These are phyloP conservation scores for Nakazawaea siamensis DNA, from an alignment of 805 yeast species.

Conservation along the genomic window DNA sequence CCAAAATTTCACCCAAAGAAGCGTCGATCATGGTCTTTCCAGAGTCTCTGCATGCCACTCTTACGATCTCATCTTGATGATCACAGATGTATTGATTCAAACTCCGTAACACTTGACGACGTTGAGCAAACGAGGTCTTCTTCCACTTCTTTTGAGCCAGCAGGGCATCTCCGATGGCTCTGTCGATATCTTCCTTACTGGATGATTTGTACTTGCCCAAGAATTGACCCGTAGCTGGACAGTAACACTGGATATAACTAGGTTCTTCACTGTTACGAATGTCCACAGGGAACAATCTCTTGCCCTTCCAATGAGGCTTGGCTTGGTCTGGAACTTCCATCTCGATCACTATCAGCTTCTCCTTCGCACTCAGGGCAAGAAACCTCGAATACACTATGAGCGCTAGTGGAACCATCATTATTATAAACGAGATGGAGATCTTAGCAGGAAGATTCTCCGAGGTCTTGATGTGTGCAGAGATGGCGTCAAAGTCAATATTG, in stretches of 20 bases:
- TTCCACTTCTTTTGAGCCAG: conserved; percentile 47
- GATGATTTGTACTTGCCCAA: conserved; percentile 66
- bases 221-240: conserved; percentile 94
- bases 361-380: conserved; percentile 8
- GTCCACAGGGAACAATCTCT: conserved; percentile 57
- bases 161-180: conserved; percentile 42
- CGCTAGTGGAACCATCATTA: conserved; percentile 14
- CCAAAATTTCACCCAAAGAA: conserved; percentile 92
- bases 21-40: conserved; percentile 97
- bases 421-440: conserved; percentile 17
- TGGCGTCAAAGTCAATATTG: conserved; percentile 10
- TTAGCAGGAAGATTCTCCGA: conserved; percentile 11
- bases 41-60: conserved; percentile 92
- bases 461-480: conserved; percentile 7
- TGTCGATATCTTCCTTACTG: conserved; percentile 64
- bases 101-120: conserved; percentile 66
- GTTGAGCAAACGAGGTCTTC: conserved; percentile 48
- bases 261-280: conserved; percentile 57
- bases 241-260: conserved; percentile 66
- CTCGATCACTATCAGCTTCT: conserved; percentile 36
- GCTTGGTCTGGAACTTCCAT: conserved; percentile 68
- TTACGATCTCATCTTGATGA: conserved; percentile 80
- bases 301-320: conserved; percentile 88
- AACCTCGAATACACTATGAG: conserved; percentile 12
- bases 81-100: conserved; percentile 63